Percentiles rank a stretch among this genome's conserved stretches.
These are phyloP conservation scores for Xylaria sp. DNA, from an alignment of 2,329 filamentous ascomycete genomes.

Conservation along the genomic window DNA sequence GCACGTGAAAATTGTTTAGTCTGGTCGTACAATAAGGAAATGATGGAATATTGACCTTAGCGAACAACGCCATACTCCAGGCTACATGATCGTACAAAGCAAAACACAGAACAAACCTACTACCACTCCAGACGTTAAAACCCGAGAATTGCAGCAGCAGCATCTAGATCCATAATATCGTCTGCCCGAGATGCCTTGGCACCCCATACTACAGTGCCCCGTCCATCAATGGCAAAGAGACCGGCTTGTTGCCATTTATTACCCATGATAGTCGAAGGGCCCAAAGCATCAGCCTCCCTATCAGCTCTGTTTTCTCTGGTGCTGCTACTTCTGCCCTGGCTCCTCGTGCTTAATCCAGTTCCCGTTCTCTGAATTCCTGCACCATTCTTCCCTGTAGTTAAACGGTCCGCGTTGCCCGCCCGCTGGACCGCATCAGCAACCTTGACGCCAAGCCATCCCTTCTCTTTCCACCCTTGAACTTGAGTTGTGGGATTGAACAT, in stretches of 20 bases:
- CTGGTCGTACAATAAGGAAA: not conserved
- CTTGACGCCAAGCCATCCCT: slow-evolving; percentile 64
- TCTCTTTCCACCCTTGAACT: slow-evolving; percentile 64
- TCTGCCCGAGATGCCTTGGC: slow-evolving; percentile 61
- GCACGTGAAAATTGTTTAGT: not conserved
- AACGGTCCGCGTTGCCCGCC: slow-evolving; percentile 46
- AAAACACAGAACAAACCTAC: slow-evolving; percentile 2
- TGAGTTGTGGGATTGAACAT: slow-evolving; percentile 66
- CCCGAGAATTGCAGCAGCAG: slow-evolving; percentile 51
- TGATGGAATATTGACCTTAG: not conserved
- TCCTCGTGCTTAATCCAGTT: slow-evolving; percentile 38
- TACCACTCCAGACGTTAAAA: slow-evolving; percentile 26
- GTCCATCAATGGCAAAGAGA: slow-evolving; percentile 62
- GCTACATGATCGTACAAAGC: slow-evolving; percentile 16
- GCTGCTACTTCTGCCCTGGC: slow-evolving; percentile 41
- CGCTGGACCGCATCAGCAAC: slow-evolving; percentile 61
- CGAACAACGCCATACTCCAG: slow-evolving; percentile 19
- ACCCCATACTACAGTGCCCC: slow-evolving; percentile 63
- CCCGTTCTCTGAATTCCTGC: slow-evolving; percentile 50
- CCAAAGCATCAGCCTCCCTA: slow-evolving; percentile 53
- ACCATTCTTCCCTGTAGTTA: slow-evolving; percentile 49
- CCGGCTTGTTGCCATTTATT: slow-evolving; percentile 69
- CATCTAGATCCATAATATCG: slow-evolving; percentile 66
- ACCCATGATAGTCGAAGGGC: slow-evolving; percentile 59
- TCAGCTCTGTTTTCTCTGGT: slow-evolving; percentile 50